Evolutionary conservation across 106 monocot genomes (phyloP).

Genomic region (Acorus calamus): DNA sequence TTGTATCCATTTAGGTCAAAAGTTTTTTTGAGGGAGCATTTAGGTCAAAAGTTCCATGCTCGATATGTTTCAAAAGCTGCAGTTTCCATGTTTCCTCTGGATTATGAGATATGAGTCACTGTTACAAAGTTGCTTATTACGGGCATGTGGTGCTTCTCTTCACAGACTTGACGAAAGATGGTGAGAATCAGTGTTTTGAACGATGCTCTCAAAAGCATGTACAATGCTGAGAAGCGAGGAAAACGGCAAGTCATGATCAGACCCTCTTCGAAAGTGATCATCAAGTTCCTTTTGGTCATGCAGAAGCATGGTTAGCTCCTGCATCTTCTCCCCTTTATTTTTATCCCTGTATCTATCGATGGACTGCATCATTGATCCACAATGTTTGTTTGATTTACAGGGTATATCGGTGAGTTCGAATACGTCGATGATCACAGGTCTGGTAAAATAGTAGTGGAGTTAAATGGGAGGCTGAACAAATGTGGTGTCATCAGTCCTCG

Average conservation of each 20-base stretch:
- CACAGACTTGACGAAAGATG: conserved; percentile 20
- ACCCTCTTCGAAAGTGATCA: conserved; percentile 66
- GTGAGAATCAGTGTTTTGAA: conserved; percentile 64
- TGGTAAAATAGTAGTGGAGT: conserved; percentile 57
- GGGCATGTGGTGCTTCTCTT: not conserved
- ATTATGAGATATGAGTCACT: too few relatives aligned
- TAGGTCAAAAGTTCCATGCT: too few relatives aligned
- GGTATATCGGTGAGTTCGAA: conserved; percentile 63
- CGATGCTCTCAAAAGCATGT: conserved; percentile 73
- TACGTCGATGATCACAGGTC: conserved; percentile 62
- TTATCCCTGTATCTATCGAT: not conserved
- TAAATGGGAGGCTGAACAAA: conserved; percentile 54
- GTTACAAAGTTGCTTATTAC: too few relatives aligned
- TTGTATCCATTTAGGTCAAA: too few relatives aligned
- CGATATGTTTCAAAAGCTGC: too few relatives aligned
- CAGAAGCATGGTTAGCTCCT: conserved; percentile 53
- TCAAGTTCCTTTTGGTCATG: conserved; percentile 72
- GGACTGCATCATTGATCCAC: not conserved
- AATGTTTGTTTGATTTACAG: conserved; percentile 9
- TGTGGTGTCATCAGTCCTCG: conserved; percentile 66
- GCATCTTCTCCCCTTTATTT: not conserved
- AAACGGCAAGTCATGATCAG: conserved; percentile 60
- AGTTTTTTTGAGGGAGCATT: too few relatives aligned
- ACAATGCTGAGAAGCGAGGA: conserved; percentile 65
- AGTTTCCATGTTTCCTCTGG: too few relatives aligned